Evolutionary conservation across 306 rosid species (phyloP).

Genomic region (Lotus japonicus): DNA sequence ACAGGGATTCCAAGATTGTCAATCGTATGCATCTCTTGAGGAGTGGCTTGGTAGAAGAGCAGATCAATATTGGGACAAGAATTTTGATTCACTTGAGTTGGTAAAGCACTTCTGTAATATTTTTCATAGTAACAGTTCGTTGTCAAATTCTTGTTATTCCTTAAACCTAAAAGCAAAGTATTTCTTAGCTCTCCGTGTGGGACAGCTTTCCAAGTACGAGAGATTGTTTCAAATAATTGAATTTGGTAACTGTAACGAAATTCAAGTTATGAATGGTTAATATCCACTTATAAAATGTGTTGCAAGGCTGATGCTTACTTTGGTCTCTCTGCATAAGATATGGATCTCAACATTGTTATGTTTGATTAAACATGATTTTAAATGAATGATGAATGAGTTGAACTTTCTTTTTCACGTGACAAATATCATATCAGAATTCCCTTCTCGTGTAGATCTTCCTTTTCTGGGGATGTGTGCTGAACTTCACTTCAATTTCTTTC

Average conservation of each 20-base stretch:
- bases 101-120: constrained; percentile 24
- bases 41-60: constrained; percentile 38
- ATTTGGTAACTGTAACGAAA: background rate
- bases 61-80: constrained; percentile 43
- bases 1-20: constrained; percentile 60
- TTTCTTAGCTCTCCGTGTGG: background rate
- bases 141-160: constrained; percentile 2
- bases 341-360: background rate
- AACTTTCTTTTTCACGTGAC: background rate
- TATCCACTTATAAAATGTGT: background rate
- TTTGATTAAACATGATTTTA: background rate
- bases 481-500: background rate
- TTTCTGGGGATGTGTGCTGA: background rate
- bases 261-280: background rate
- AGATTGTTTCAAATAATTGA: constrained; percentile 3
- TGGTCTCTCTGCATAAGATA: background rate
- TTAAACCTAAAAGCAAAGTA: background rate
- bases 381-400: background rate
- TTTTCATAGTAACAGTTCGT: background rate
- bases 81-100: constrained; percentile 39
- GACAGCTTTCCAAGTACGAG: background rate
- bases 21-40: constrained; percentile 42
- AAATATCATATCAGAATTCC: background rate
- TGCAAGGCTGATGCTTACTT: background rate
- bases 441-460: background rate